Evolutionary conservation across 2,329 filamentous ascomycete species (phyloP).

Genomic region (Fusarium devonianum): DNA sequence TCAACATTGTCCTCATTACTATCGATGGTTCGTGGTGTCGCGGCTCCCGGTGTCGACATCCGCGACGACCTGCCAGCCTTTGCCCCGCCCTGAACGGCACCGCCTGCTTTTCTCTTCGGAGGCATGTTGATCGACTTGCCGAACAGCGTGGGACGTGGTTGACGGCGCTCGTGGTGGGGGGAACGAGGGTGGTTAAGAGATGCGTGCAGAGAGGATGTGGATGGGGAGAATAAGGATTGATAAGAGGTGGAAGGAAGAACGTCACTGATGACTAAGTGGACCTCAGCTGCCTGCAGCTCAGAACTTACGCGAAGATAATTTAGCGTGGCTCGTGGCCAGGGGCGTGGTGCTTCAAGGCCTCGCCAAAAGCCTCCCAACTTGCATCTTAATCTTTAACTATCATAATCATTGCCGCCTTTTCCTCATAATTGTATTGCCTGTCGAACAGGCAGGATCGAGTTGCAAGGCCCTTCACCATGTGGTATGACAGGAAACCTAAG

Average conservation of each 20-base stretch:
- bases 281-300: not conserved
- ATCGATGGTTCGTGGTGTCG: constrained; percentile 65
- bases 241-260: constrained; percentile 14
- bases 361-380: constrained; percentile 26
- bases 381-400: no score
- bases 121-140: constrained; percentile 60
- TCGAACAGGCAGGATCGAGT: not conserved
- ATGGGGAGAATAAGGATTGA: constrained; percentile 10
- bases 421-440: not conserved
- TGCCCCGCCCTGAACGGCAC: constrained; percentile 54
- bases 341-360: constrained; percentile 18
- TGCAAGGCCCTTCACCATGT: constrained; percentile 41
- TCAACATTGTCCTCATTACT: constrained; percentile 58
- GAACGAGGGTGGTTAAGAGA: constrained; percentile 2
- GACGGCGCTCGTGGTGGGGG: constrained; percentile 13
- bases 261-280: constrained; percentile 32
- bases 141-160: constrained; percentile 9
- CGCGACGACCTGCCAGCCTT: constrained; percentile 66
- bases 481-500: constrained; percentile 41
- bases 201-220: not conserved
- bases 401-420: no score
- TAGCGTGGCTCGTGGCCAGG: constrained; percentile 18
- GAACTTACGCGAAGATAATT: no score
- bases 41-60: constrained; percentile 66
- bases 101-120: constrained; percentile 72